Conservation (phyloP, 306 rosid genomes). For the Trifolium pratense region DNA sequence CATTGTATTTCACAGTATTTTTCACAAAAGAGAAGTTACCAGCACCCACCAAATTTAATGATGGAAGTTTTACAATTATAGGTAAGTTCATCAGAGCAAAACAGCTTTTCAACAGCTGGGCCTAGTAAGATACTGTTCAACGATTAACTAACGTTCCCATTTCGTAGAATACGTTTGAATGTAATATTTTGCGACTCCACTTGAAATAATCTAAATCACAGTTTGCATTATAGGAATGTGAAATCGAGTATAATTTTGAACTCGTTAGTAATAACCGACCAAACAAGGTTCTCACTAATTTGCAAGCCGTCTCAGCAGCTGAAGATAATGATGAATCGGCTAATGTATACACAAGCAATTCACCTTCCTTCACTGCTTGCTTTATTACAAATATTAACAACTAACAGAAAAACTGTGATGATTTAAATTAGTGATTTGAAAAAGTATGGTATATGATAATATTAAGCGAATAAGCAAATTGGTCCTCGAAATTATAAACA, state of each 20-base stretch:
- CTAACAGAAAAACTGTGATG: neutral
- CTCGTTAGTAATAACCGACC: conserved; percentile 88
- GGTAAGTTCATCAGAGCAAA: conserved; percentile 27
- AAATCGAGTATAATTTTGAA: neutral
- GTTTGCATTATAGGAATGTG: conserved; percentile 16
- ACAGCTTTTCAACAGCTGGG: conserved; percentile 34
- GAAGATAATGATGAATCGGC: conserved; percentile 87
- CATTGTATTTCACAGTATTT: neutral
- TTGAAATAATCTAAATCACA: neutral
- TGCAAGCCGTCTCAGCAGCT: conserved; percentile 74
- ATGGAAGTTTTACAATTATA: too few species aligned
- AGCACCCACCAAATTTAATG: neutral
- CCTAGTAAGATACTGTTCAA: conserved; percentile 35
- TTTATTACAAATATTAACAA: conserved; percentile 43
- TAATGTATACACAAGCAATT: conserved; percentile 78
- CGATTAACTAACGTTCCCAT: conserved; percentile 18
- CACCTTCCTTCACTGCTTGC: conserved; percentile 89
- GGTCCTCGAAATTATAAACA: neutral
- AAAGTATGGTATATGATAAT: neutral
- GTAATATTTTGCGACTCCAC: neutral
- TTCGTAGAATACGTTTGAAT: conserved; percentile 10
- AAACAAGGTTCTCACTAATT: conserved; percentile 69
- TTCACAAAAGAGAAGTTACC: conserved; percentile 41
- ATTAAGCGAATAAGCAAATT: neutral
- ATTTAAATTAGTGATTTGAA: neutral